These are phyloP conservation scores for Podosphaera fusca DNA, from an alignment of 2,329 filamentous ascomycete species.

Conservation along the genomic window DNA sequence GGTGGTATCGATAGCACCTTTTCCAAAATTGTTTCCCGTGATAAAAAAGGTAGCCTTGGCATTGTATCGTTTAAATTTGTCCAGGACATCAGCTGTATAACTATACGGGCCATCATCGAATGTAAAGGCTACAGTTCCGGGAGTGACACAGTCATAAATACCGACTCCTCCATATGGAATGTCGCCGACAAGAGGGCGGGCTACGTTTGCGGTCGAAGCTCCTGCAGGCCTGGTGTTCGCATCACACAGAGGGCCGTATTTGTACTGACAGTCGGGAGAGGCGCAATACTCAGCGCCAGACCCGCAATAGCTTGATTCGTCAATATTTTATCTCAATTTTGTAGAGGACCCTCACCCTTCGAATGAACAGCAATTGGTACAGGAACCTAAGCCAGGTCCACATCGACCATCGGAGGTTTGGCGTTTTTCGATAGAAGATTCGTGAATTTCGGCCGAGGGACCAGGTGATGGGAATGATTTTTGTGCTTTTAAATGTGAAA, in stretches of 20 bases:
- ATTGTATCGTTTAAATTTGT: slow-evolving; percentile 33
- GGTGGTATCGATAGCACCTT: slow-evolving; percentile 16
- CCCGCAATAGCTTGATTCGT: slow-evolving; percentile 10
- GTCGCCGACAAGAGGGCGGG: slow-evolving; percentile 26
- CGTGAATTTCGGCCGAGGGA: neutral
- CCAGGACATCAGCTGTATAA: slow-evolving; percentile 41
- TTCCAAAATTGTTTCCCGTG: slow-evolving; percentile 28
- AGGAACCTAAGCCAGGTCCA: slow-evolving; percentile 11
- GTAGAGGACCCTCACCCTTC: slow-evolving; percentile 8
- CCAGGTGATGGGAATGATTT: slow-evolving; percentile 4
- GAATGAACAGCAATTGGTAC: slow-evolving; percentile 12
- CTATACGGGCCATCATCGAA: slow-evolving; percentile 43
- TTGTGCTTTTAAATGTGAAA: slow-evolving; percentile 10
- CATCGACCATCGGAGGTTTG: slow-evolving; percentile 8
- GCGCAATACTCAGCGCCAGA: slow-evolving; percentile 27
- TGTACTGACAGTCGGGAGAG: slow-evolving; percentile 36
- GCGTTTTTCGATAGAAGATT: slow-evolving; percentile 2
- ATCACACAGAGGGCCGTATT: slow-evolving; percentile 37
- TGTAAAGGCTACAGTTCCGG: slow-evolving; percentile 38
- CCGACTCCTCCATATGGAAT: slow-evolving; percentile 32
- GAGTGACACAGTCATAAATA: slow-evolving; percentile 30
- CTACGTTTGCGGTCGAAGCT: slow-evolving; percentile 27
- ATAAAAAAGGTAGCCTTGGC: slow-evolving; percentile 38
- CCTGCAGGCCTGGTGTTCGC: slow-evolving; percentile 31
- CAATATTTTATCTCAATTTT: neutral